Base-by-base conservation (phyloP, 2,329 filamentous ascomycete genomes). In the Blastomyces percursus region DNA sequence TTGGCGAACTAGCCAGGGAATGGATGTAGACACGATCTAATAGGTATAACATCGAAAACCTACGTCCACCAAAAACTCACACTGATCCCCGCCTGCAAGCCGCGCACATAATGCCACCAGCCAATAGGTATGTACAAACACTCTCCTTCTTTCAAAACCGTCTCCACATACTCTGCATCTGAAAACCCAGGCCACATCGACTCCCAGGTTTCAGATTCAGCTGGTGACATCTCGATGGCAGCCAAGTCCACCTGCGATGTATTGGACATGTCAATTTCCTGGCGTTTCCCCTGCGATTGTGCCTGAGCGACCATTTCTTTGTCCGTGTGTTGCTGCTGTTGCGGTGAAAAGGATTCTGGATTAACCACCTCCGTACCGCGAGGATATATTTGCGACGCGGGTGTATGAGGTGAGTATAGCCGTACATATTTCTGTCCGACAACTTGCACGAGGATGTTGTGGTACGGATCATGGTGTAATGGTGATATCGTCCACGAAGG, bases 71-170 rank as follows among this genome's bases (percentile, higher is more conserved):
- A 99, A 71, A 96, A 97, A 71, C 91, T 96, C 14, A 97, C 91
- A 68, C 92, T 96, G 71, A 96, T 92, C 71, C 93, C 96, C 24
- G 90, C 84, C 62, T 85, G 91, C 70, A 97, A 72, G 59, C 91
- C 91, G 64, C 89, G 82, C 3, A 97, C 90, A 74, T 96, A 97
- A 78, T 99, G 94, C 94, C 94, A 99, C 93, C 94, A 99, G 0
- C 93, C 94, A 5, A 90, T 82, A 0, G 94, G 94, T 61, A 99
- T 90, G 72, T 96, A 94, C 61, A 99, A 73, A 66, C 86, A 88
- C 61, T 99, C 91, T 0, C 93, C 94, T 0, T 89, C 87, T 38
- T 82, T 84, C 6, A 99, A 76, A 1, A 97, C 82, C 1, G 77
- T 86, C 70, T 99, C 94, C 42, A 89, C 76, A 71, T 88, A 93